phyloP scores from a whole-genome alignment of 257 asterid species.

The Eustoma russellianum region DNA sequence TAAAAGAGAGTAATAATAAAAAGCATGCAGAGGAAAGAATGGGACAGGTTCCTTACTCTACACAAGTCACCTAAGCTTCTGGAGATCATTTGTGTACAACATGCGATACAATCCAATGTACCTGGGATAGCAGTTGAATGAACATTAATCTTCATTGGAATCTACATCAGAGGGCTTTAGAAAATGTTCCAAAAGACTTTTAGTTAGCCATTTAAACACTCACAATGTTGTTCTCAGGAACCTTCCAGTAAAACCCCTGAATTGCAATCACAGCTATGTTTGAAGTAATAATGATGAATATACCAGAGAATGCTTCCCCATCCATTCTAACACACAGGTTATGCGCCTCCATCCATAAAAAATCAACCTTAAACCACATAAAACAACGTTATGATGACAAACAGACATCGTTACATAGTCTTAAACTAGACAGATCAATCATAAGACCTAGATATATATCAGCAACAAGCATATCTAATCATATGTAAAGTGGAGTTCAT shows the following conservation, averaged over 20 bases:
- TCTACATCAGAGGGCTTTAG: too few relatives aligned
- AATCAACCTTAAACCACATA: slow-evolving; percentile 48
- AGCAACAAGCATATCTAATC: too few relatives aligned
- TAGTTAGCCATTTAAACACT: slow-evolving; percentile 17
- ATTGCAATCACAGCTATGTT: slow-evolving; percentile 47
- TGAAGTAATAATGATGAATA: slow-evolving; percentile 62
- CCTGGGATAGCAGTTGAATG: slow-evolving; percentile 19
- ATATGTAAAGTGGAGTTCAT: too few relatives aligned
- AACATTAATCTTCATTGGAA: background rate
- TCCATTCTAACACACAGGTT: slow-evolving; percentile 49
- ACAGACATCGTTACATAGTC: background rate
- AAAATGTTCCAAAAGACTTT: background rate
- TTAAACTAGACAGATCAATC: background rate
- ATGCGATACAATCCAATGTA: slow-evolving; percentile 46
- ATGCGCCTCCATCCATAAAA: slow-evolving; percentile 53
- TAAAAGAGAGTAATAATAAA: background rate
- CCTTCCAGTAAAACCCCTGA: slow-evolving; percentile 67
- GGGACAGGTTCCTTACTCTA: background rate
- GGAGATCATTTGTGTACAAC: slow-evolving; percentile 31
- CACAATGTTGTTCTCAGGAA: slow-evolving; percentile 63
- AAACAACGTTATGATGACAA: background rate
- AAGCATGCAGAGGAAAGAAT: background rate
- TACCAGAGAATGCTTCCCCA: slow-evolving; percentile 65
- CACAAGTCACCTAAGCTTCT: background rate
- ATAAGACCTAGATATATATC: too few relatives aligned